Base-by-base conservation (phyloP, 345 rosid species). In the Pugionium cornutum region DNA sequence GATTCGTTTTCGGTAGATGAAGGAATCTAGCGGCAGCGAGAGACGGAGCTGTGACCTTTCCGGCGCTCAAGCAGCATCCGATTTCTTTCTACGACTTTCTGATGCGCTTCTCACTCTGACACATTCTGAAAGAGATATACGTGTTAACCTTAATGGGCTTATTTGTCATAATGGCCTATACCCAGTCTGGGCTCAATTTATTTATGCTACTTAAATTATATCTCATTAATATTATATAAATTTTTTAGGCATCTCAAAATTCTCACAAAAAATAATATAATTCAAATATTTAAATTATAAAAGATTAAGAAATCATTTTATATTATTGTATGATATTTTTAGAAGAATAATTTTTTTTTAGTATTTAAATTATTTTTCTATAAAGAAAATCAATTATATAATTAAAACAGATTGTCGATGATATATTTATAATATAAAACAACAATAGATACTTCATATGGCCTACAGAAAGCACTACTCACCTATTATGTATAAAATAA, bases 11-110 rank as follows among this genome's bases (percentile, higher is more conserved):
- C 96, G 4, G 74, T 65, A 35, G 77, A 67, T 40, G 76, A 77
- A 58, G 75, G 70, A 49, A 37, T 30, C 28, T n/a, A 28, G 11
- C 61, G 58, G 37, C 9, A 10, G 47, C 36, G 41, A 54, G 27
- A 2, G 77, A 64, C 41, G 53, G 73, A 25, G 47, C 26, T 29
- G 39, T 58, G 64, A 45, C 62, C 70, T 48, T 70, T 0, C 61
- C 47, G 73, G 80, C 49, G 78, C 89, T 83, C 5, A 81, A 10
- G 64, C 91, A 83, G 68, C 89, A 84, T 68, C 89, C 86, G 86
- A 84, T 84, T 53, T 78, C 50, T 52, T 47, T 45, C 59, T 43
- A 5, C n/a, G 8, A 9, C 40, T 72, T 47, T 34, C 5, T 34
- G 36, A 3, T 18, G 18, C 18, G 34, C 46, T 34, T 9, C 62